Evolutionary conservation across 345 rosid genomes (phyloP).

Genomic region (Lepidium aucheri): DNA sequence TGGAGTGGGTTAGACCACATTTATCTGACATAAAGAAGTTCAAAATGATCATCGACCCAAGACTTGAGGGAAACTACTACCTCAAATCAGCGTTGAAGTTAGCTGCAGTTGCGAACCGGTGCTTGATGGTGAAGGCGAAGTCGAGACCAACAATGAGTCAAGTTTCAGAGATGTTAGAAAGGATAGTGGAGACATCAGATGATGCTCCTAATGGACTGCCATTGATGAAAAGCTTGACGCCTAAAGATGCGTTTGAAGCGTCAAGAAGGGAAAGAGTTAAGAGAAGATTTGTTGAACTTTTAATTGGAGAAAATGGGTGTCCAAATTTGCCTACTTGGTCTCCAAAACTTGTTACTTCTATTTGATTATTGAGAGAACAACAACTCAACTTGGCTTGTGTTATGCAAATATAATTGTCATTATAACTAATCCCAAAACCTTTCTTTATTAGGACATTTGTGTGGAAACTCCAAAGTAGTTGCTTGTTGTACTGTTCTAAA

Average conservation of each 20-base stretch:
- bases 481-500: too few species aligned
- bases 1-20: constrained; percentile 92
- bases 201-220: constrained; percentile 33
- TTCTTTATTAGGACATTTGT: background rate
- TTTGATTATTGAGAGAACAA: constrained; percentile 3
- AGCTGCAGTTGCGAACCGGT: constrained; percentile 71
- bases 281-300: constrained; percentile 41
- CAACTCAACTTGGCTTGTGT: background rate
- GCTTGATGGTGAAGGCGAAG: constrained; percentile 58
- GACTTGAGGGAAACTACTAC: constrained; percentile 63
- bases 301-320: constrained; percentile 45
- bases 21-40: constrained; percentile 61
- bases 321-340: constrained; percentile 45
- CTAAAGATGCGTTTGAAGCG: constrained; percentile 27
- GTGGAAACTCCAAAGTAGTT: too few species aligned
- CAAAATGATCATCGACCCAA: constrained; percentile 68
- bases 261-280: constrained; percentile 41
- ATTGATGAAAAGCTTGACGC: constrained; percentile 25
- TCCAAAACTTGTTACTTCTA: constrained; percentile 34
- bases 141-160: constrained; percentile 76
- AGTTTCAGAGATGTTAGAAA: constrained; percentile 58
- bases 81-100: constrained; percentile 61
- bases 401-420: constrained; percentile 11
- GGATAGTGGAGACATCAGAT: constrained; percentile 43
- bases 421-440: background rate